Percentiles rank a stretch among this genome's conserved stretches.
Conservation (phyloP, 306 rosid genomes). For the Lupinus albus region DNA sequence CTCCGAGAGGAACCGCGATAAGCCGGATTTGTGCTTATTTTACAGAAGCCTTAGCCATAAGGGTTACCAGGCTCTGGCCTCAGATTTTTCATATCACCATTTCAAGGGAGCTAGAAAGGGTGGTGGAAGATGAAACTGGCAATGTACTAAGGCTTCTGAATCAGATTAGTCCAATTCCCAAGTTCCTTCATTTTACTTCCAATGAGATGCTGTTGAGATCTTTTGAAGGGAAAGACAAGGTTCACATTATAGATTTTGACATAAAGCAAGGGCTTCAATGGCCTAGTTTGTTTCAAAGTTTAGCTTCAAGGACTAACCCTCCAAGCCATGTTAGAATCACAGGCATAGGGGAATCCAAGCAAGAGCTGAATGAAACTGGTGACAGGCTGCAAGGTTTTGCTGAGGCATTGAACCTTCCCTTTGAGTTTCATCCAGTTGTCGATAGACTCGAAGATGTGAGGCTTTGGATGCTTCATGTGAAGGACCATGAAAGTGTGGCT, state of each 20-base stretch:
- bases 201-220: constrained; percentile 86
- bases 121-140: constrained; percentile 71
- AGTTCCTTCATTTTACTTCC: constrained; percentile 87
- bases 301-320: constrained; percentile 78
- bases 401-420: constrained; percentile 77
- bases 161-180: constrained; percentile 82
- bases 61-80: constrained; percentile 93
- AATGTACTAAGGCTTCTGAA: constrained; percentile 76
- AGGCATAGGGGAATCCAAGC: constrained; percentile 89
- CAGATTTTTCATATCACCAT: constrained; percentile 70
- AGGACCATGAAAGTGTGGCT: constrained; percentile 84
- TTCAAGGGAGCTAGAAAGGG: constrained; percentile 74
- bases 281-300: constrained; percentile 95
- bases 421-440: constrained; percentile 92
- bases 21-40: constrained; percentile 75
- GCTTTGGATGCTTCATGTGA: constrained; percentile 99
- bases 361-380: constrained; percentile 88
- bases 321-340: constrained; percentile 92
- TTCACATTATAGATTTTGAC: constrained; percentile 94
- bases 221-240: constrained; percentile 94
- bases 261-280: constrained; percentile 94
- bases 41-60: constrained; percentile 83
- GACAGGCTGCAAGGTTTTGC: constrained; percentile 90
- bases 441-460: constrained; percentile 97
- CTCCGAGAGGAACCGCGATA: constrained; percentile 70